Percentiles rank a stretch among this genome's conserved stretches.
These are phyloP conservation scores for Nidula microcarpa DNA, from an alignment of 768 basidiomycete genomes.

Conservation along the genomic window DNA sequence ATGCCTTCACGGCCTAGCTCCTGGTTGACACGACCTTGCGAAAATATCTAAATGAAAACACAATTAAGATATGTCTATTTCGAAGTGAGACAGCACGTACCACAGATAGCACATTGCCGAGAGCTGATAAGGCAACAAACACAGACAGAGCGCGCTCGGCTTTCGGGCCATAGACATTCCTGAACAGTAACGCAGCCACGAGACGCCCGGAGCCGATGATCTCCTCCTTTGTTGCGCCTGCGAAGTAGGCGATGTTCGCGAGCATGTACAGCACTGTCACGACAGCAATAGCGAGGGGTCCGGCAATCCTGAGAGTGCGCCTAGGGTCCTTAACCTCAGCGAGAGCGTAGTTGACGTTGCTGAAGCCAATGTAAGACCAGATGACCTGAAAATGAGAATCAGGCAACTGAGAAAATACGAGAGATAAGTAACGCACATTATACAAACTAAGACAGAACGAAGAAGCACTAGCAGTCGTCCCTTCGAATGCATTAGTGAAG, in stretches of 20 bases:
- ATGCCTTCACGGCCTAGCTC: slow-evolving; percentile 62
- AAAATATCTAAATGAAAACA: slow-evolving; percentile 14
- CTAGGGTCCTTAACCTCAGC: slow-evolving; percentile 61
- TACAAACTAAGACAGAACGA: slow-evolving; percentile 44
- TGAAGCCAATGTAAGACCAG: slow-evolving; percentile 56
- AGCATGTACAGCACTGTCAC: slow-evolving; percentile 56
- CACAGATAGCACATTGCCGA: slow-evolving; percentile 54
- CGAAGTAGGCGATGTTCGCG: slow-evolving; percentile 59
- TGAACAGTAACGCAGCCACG: slow-evolving; percentile 66
- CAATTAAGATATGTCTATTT: slow-evolving; percentile 24
- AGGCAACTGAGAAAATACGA: not conserved
- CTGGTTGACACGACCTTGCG: slow-evolving; percentile 48
- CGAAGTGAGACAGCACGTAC: slow-evolving; percentile 11
- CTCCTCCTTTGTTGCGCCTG: slow-evolving; percentile 62
- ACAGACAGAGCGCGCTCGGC: slow-evolving; percentile 38
- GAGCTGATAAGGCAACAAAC: slow-evolving; percentile 50
- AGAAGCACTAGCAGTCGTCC: not conserved
- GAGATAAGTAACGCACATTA: slow-evolving; percentile 24
- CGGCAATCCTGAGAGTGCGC: slow-evolving; percentile 61
- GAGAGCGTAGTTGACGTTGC: slow-evolving; percentile 66
- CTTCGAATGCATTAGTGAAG: slow-evolving; percentile 25
- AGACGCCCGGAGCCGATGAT: slow-evolving; percentile 56
- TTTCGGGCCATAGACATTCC: slow-evolving; percentile 55
- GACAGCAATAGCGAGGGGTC: slow-evolving; percentile 52
- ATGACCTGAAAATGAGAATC: slow-evolving; percentile 30